Percentiles rank a stretch among this genome's conserved stretches.
phyloP scores from a whole-genome alignment of 2,329 filamentous ascomycete species.

The Ophiocordyceps polyrhachis-furcata region DNA sequence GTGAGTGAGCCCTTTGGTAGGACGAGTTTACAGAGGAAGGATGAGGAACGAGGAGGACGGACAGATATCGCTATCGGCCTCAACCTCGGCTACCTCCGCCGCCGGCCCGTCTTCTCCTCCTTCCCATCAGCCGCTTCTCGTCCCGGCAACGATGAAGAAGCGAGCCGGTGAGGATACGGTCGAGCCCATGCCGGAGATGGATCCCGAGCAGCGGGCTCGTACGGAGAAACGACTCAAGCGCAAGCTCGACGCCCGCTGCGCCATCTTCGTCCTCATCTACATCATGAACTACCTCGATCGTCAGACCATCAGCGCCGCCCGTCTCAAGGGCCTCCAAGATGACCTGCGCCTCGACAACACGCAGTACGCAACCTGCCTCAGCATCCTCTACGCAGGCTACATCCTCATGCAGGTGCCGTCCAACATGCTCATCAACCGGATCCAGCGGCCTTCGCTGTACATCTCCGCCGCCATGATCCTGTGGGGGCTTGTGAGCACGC shows the following conservation, averaged over 20 bases:
- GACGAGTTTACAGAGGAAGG: no score
- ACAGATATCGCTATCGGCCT: not conserved
- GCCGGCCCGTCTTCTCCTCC: not conserved
- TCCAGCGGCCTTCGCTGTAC: conserved; percentile 30
- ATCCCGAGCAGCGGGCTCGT: conserved; percentile 27
- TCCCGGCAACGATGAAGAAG: not conserved
- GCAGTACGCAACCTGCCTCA: conserved; percentile 44
- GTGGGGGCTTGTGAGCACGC: conserved; percentile 41
- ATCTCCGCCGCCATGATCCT: conserved; percentile 32
- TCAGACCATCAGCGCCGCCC: conserved; percentile 50
- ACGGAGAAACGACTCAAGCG: conserved; percentile 49
- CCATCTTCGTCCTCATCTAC: conserved; percentile 54
- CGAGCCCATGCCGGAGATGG: conserved; percentile 7
- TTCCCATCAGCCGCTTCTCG: not conserved
- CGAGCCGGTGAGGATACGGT: conserved; percentile 4
- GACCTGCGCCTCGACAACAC: conserved; percentile 36
- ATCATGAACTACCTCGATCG: conserved; percentile 54
- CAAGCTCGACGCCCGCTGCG: conserved; percentile 53
- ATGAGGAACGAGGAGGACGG: no score
- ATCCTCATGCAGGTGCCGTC: conserved; percentile 44
- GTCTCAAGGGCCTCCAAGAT: conserved; percentile 42
- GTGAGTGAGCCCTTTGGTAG: no score
- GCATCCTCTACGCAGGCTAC: conserved; percentile 48
- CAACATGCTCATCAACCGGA: conserved; percentile 38
- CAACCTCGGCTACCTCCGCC: not conserved